Conservation (phyloP, 176 grass and related monocot species). For the Tillandsia leiboldiana region DNA sequence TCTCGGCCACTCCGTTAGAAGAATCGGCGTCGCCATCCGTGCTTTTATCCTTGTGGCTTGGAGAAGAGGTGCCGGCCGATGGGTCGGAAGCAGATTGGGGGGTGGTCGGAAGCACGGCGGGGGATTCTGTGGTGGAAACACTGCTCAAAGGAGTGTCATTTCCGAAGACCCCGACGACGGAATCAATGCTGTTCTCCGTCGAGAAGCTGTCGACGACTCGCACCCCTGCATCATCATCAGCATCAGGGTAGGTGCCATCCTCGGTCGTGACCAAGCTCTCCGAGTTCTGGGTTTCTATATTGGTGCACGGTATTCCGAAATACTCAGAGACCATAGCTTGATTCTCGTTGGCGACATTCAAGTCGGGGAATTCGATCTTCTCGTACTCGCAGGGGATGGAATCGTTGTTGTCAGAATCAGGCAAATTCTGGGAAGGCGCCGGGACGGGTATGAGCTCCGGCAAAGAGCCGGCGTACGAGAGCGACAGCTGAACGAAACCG, state of each 20-base stretch:
- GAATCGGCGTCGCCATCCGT: conserved; percentile 64
- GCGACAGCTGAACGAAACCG: conserved; percentile 69
- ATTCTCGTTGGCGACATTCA: conserved; percentile 72
- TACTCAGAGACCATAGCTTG: conserved; percentile 82
- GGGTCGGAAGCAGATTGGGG: conserved; percentile 30
- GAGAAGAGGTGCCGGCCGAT: conserved; percentile 15
- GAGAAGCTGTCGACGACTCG: conserved; percentile 31
- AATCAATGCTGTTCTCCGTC: conserved; percentile 31
- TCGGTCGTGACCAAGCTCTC: conserved; percentile 34
- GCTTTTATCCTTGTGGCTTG: conserved; percentile 35
- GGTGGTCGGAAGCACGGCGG: conserved; percentile 7
- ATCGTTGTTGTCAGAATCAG: conserved; percentile 18
- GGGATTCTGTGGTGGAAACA: conserved; percentile 45
- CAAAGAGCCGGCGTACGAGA: conserved; percentile 63
- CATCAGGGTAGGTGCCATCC: conserved; percentile 21
- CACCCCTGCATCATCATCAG: conserved; percentile 22
- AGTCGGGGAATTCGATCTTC: conserved; percentile 76
- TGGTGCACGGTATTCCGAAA: conserved; percentile 36
- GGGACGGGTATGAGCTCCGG: conserved; percentile 65
- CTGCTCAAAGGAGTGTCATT: conserved; percentile 56
- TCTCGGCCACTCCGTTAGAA: conserved; percentile 24
- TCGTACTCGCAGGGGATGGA: conserved; percentile 42
- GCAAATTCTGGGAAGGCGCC: conserved; percentile 26
- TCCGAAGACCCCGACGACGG: conserved; percentile 7
- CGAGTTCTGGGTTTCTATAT: conserved; percentile 40